Evolutionary conservation across 2,329 filamentous ascomycete species (phyloP), one percentile per base, ranked within the genome.

Genomic region (Arthrobotrys sinensis): DNA sequence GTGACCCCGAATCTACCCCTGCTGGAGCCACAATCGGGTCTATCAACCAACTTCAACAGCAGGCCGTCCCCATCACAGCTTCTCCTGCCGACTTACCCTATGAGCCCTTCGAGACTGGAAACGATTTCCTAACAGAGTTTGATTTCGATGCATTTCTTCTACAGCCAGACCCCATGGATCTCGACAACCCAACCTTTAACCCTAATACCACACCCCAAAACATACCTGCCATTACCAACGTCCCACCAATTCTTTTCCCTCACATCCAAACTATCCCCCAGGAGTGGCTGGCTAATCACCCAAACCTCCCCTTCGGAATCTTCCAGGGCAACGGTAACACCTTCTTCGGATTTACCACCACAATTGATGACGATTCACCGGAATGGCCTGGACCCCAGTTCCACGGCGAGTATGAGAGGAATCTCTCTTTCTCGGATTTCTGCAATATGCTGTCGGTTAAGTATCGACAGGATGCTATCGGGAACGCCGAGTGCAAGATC

Each of bases 311-410:
- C 10, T 67, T 78, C 16, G 67, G 67, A 19, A 68, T 78, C 21
- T 68, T 78, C 19, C 75, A 72, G 46, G 67, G 67, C 28, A 71
- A 71, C 36, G 67, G 60, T 11, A 78, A 63, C 38, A 53, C 67
- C 14, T 72, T 72, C 63, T 67, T 78, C 62, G 46, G 62, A 16
- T 78, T 78, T 12, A 68, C 62, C 12, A 52, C 67, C 43, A 34
- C 75, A 11, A 64, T 78, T 11, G 75, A 78, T 46, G 75, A 78
- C 12, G 73, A 78, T 48, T 78, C 75, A n/a, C 67, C 60, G 16
- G 75, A 78, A 52, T 78, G 75, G 75, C 75, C 75, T 16, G 75
- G 75, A 14, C 75, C 75, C 28, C 75, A 67, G 19, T 68, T 72
- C 32, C 53, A 72, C 21, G 75, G 67, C 45, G 76, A 79, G 45